A percentile compares a stretch with the other conserved stretches of the same genome.
phyloP scores from a whole-genome alignment of 2,329 filamentous ascomycete species.

The Fusarium zealandicum region DNA sequence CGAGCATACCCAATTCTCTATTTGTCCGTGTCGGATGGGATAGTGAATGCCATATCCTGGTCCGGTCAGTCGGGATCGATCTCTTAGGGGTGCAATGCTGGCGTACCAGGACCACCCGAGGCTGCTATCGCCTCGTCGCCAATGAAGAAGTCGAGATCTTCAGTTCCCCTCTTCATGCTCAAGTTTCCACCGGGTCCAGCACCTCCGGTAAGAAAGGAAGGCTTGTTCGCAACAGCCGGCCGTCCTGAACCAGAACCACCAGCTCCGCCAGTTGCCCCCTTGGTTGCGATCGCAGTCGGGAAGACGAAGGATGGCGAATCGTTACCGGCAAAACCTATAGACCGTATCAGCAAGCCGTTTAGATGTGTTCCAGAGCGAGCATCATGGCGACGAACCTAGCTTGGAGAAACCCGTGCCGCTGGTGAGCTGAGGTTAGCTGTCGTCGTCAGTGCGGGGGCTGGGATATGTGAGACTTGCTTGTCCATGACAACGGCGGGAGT shows the following conservation, averaged over 20 bases:
- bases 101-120: constrained; percentile 77
- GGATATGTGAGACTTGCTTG: constrained; percentile 78
- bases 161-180: constrained; percentile 91
- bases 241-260: constrained; percentile 84
- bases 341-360: constrained; percentile 37
- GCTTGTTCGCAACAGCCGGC: constrained; percentile 91
- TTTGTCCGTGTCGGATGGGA: constrained; percentile 95
- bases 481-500: constrained; percentile 99
- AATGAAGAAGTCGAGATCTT: constrained; percentile 98
- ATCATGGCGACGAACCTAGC: constrained; percentile 72
- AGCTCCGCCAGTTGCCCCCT: constrained; percentile 74
- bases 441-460: constrained; percentile 39
- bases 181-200: constrained; percentile 84
- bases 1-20: constrained; percentile 90
- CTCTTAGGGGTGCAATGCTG: constrained; percentile 8
- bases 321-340: constrained; percentile 93
- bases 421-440: constrained; percentile 47
- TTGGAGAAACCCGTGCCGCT: constrained; percentile 99
- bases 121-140: constrained; percentile 93
- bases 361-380: constrained; percentile 15
- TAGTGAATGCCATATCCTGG: constrained; percentile 94
- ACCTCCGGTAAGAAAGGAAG: constrained; percentile 91
- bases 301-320: constrained; percentile 99
- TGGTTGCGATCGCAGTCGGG: constrained; percentile 97
- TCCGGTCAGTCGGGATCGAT: constrained; percentile 31